Base-by-base conservation (phyloP, 805 yeast genomes). In the Wickerhamomyces alni region DNA sequence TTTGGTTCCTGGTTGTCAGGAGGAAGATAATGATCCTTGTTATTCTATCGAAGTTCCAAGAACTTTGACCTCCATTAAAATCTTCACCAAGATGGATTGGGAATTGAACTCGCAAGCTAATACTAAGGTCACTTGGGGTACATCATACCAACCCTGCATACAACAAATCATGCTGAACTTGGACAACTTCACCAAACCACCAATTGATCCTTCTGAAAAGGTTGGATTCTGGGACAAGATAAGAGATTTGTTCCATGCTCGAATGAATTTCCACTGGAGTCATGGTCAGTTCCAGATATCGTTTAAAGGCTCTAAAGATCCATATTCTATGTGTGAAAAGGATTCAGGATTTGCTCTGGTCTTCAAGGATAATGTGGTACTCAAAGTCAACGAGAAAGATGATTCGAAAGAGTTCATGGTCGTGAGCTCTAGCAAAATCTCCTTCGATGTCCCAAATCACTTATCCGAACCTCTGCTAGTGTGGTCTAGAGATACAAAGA, bases 161-260 rank as follows among this genome's bases (percentile, higher is more conserved):
- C 87, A 87, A 47, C 89, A 87, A 47, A 69, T 81, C 2, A 82
- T 85, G 79, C 64, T 78, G 40, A 82, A 77, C 40, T 72, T 89
- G 43, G 95, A 88, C 51, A 79, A 82, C 33, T 86, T 89, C 55
- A 79, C 94, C 1, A 89, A 91, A 57, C 95, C 96, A 0, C 95
- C 94, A 0, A 63, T 84, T 13, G 98, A 89, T 57, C 89, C 89
- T 0, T 86, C 96, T 2, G 73, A 77, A 4, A 83, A 82, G 49
- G 63, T 87, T 12, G 98, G 98, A 1, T 80, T 88, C 49, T 89
- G 98, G 98, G 98, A 89, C 60, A 91, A 88, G 57, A 61, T 87
- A 21, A 65, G 96, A 36, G 70, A 80, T 22, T 68, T 82, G 13
- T 64, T 87, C 50, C 97, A 89, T 63, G 95, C 95, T 0, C 72